Percentiles rank a stretch among this genome's conserved stretches.
Evolutionary conservation across 164 flowering plant genomes (phyloP).

Genomic region (Stephania yunnanensis): DNA sequence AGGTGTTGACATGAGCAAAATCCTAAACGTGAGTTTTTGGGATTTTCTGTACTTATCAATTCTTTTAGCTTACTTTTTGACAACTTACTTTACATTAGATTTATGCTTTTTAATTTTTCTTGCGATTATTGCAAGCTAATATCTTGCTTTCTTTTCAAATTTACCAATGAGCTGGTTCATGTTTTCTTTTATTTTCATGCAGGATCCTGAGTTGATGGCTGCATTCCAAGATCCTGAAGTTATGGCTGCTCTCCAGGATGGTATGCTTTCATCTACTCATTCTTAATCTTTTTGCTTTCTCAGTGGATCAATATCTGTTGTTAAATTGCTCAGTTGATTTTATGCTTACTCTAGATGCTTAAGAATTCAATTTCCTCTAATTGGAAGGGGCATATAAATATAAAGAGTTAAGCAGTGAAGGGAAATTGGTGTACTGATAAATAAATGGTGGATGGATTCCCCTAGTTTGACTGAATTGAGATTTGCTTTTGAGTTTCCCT

Average conservation of each 20-base stretch:
- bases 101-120: background rate
- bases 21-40: constrained; percentile 61
- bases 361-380: background rate
- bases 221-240: constrained; percentile 91
- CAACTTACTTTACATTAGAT: background rate
- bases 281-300: background rate
- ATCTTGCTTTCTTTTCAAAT: background rate
- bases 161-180: background rate
- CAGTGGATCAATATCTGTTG: background rate
- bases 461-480: background rate
- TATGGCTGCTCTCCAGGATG: constrained; percentile 98
- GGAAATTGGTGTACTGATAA: background rate
- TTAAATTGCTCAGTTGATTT: background rate
- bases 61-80: background rate
- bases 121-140: background rate
- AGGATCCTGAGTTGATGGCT: constrained; percentile 97
- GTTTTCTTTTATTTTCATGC: constrained; percentile 16
- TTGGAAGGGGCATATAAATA: background rate
- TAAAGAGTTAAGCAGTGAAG: background rate
- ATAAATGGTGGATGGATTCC: background rate
- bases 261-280: constrained; percentile 28
- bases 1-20: constrained; percentile 79
- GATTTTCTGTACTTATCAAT: background rate
- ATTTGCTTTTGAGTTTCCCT: background rate
- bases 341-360: background rate